Base-by-base conservation (phyloP, 805 yeast genomes). In the Candida ortonii region DNA sequence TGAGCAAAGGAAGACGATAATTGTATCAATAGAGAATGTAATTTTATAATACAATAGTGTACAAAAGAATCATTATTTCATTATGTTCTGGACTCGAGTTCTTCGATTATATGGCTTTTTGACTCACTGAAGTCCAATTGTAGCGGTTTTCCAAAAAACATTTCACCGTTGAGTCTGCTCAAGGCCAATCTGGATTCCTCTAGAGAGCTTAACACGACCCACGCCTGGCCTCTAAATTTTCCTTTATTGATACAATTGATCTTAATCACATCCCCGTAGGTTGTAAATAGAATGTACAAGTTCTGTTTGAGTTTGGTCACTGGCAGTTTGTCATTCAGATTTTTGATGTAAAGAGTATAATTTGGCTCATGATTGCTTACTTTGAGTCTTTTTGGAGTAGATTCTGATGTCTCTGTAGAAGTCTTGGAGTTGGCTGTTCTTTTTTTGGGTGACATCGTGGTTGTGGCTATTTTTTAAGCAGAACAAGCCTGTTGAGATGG, bases 161-260 rank as follows among this genome's bases (percentile, higher is more conserved):
- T 36, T 22, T 67, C 70, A 2, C 65, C 64, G 30, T 79, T 70
- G 9, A 77, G 50, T 5, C 70, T 56, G 23, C 67, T 62, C 41
- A 71, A 30, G 0, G 86, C 85, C 29, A 62, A 31, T 9, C 68
- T 62, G 0, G 88, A 79, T 26, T 70, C 73, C 14, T 67, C 68
- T 1, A 62, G 38, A 16, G 70, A 67, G 21, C 71, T 65, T 44
- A 78, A 67, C 1, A 73, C 61, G 2, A 82, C 55, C 62, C 80
- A 83, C 0, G 87, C 88, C 50, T 80, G 86, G 0, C 87, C 88
- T 36, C 84, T 62, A 44, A 68, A 57, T 37, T 63, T 68, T 35
- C 65, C 65, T 22, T 66, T 54, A 33, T 67, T 64, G 16, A 70
- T 52, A 30, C 65, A 56, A 8, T 41, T 56, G 8, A 84, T 65